A percentile compares a stretch with the other conserved stretches of the same genome.
Conservation (phyloP, 2,329 filamentous ascomycete genomes). For the Monilinia vaccinii-corymbosi region DNA sequence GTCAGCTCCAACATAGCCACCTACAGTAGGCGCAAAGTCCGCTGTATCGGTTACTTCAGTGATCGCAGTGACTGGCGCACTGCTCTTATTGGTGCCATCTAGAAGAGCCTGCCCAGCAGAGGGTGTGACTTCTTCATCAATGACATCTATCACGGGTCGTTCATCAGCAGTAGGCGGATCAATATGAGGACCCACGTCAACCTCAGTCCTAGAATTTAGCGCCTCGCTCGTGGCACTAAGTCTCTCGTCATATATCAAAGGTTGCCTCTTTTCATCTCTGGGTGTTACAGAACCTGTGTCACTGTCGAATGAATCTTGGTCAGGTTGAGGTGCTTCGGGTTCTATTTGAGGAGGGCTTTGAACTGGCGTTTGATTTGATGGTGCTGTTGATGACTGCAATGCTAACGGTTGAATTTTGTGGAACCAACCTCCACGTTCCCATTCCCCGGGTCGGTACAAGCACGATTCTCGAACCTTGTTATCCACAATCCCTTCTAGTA, state of each 20-base stretch:
- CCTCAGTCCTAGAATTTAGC: background rate
- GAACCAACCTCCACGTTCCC: slow-evolving; percentile 88
- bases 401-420: slow-evolving; percentile 19
- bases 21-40: no score
- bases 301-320: background rate
- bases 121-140: background rate
- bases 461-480: slow-evolving; percentile 47
- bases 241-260: slow-evolving; percentile 1
- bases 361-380: slow-evolving; percentile 2
- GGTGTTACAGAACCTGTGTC: background rate
- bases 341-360: background rate
- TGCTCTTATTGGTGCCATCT: background rate
- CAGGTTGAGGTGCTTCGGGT: background rate
- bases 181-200: background rate
- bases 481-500: slow-evolving; percentile 62
- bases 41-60: background rate
- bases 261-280: background rate
- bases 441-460: slow-evolving; percentile 61
- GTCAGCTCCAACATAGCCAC: background rate
- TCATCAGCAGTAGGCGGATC: background rate
- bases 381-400: slow-evolving; percentile 2
- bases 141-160: background rate
- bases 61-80: background rate
- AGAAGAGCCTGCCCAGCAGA: background rate
- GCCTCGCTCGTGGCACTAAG: background rate